phyloP scores from a whole-genome alignment of 352 stramenopile genomes.

The Phytopythium oedochilum region DNA sequence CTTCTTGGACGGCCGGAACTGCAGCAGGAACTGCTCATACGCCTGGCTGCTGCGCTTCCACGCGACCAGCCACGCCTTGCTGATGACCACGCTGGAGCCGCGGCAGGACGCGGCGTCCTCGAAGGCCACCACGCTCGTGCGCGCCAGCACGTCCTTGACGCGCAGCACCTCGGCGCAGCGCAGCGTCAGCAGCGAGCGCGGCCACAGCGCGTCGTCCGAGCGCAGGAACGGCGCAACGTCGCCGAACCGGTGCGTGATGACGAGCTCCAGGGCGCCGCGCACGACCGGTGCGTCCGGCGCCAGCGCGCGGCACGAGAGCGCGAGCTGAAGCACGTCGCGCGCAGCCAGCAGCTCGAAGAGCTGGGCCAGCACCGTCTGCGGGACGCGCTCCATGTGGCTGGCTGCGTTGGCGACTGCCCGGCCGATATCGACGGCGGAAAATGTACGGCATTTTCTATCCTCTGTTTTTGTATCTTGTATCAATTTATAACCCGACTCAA shows the following conservation, averaged over 20 bases:
- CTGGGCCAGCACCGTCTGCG: conserved; percentile 42
- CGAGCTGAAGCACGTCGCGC: conserved; percentile 44
- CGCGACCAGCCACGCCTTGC: conserved; percentile 66
- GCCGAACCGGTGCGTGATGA: conserved; percentile 51
- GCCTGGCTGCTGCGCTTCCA: conserved; percentile 66
- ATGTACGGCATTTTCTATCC: too few species aligned
- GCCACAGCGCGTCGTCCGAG: conserved; percentile 46
- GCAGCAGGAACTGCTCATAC: conserved; percentile 71
- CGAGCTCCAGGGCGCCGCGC: conserved; percentile 49
- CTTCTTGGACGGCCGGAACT: conserved; percentile 67
- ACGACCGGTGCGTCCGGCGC: conserved; percentile 25
- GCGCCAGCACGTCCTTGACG: conserved; percentile 51
- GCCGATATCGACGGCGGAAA: too few species aligned
- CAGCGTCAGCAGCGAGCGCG: conserved; percentile 50
- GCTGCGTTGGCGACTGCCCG: too few species aligned
- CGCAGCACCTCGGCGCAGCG: conserved; percentile 57
- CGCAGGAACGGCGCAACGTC: conserved; percentile 49
- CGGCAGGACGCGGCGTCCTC: conserved; percentile 34
- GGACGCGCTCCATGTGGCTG: conserved; percentile 76
- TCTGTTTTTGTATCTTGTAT: too few species aligned
- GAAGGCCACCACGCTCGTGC: conserved; percentile 21
- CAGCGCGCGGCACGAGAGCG: conserved; percentile 37
- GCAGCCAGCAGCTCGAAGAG: conserved; percentile 63
- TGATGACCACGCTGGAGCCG: conserved; percentile 50
- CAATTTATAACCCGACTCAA: too few species aligned